A percentile compares a stretch with the other conserved stretches of the same genome.
These are phyloP conservation scores for Cytospora leucostoma DNA, from an alignment of 2,329 filamentous ascomycete genomes.

Conservation along the genomic window DNA sequence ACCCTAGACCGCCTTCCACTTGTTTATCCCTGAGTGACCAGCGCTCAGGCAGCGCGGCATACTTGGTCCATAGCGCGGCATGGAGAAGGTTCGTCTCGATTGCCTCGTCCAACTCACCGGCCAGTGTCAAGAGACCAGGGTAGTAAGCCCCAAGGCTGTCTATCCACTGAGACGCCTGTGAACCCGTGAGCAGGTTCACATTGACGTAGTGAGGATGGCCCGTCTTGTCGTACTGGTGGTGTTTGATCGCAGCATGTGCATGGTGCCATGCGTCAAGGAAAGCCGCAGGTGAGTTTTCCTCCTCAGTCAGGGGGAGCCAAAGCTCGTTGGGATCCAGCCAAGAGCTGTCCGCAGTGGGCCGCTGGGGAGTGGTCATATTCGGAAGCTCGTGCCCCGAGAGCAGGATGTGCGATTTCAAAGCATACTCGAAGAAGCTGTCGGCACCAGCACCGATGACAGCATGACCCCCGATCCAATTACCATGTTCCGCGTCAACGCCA, in stretches of 20 bases:
- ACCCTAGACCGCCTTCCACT: slow-evolving; percentile 83
- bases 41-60: slow-evolving; percentile 88
- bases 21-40: slow-evolving; percentile 86
- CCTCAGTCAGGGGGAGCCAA: slow-evolving; percentile 60
- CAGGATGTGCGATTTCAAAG: slow-evolving; percentile 88
- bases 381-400: slow-evolving; percentile 72
- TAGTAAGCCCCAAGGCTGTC: slow-evolving; percentile 96
- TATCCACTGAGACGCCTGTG: slow-evolving; percentile 88
- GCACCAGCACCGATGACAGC: slow-evolving; percentile 96
- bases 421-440: slow-evolving; percentile 98
- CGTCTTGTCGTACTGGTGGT: slow-evolving; percentile 82
- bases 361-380: slow-evolving; percentile 49
- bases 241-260: slow-evolving; percentile 83
- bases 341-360: slow-evolving; percentile 38
- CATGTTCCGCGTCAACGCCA: slow-evolving; percentile 85
- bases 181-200: slow-evolving; percentile 84
- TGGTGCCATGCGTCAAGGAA: slow-evolving; percentile 85
- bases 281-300: slow-evolving; percentile 71
- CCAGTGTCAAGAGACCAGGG: slow-evolving; percentile 80
- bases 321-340: slow-evolving; percentile 67
- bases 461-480: slow-evolving; percentile 83
- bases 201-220: slow-evolving; percentile 93
- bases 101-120: slow-evolving; percentile 88
- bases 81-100: slow-evolving; percentile 87
- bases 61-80: slow-evolving; percentile 91